phyloP scores from a whole-genome alignment of 345 rosid genomes.

The Eucalyptus albens region DNA sequence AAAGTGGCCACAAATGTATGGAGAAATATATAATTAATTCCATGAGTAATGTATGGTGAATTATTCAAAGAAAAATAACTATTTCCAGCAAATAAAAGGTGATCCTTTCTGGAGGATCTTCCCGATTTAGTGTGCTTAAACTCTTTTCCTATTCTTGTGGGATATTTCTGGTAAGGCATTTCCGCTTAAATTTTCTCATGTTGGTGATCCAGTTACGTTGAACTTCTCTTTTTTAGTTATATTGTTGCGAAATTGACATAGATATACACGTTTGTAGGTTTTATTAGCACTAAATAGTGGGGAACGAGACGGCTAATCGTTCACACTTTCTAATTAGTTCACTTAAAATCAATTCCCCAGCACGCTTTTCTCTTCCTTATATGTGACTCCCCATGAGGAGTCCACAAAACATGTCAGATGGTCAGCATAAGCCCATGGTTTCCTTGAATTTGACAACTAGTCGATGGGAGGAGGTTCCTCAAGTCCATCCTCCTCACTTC shows the following conservation, averaged over 20 bases:
- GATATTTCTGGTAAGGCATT: not conserved
- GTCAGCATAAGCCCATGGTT: not conserved
- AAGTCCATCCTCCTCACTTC: not conserved
- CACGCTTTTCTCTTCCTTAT: not conserved
- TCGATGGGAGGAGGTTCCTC: not conserved
- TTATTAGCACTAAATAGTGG: not conserved
- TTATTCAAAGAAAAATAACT: not conserved
- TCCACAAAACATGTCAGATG: not conserved
- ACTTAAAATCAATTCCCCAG: not conserved
- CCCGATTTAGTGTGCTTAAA: not conserved
- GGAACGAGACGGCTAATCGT: not conserved
- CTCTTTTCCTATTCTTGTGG: not conserved
- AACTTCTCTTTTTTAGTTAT: no score
- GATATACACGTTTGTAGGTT: no score
- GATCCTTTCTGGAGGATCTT: not conserved
- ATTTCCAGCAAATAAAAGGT: not conserved
- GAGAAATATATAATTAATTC: not conserved
- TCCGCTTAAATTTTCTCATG: not conserved
- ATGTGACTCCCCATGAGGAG: no score
- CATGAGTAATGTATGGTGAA: not conserved
- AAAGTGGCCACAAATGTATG: not conserved
- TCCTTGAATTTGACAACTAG: not conserved
- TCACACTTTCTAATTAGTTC: not conserved
- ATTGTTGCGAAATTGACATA: not conserved
- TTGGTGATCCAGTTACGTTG: not conserved